These are phyloP conservation scores for Insectozyma bohioensis DNA, from an alignment of 1,139 yeast species.

Conservation along the genomic window DNA sequence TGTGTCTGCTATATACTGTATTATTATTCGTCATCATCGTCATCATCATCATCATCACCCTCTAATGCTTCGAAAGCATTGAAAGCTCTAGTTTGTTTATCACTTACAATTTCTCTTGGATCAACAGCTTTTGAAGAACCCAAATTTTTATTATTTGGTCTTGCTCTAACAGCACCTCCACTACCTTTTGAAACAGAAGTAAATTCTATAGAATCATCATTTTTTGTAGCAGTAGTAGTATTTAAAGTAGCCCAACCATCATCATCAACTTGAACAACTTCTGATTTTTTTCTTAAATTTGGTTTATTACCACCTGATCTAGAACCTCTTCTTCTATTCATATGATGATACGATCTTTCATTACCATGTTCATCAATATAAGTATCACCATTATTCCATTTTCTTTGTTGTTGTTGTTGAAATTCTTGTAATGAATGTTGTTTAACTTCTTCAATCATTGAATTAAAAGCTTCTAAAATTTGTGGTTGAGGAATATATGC, in stretches of 20 bases:
- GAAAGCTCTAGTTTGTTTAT: conserved; percentile 62
- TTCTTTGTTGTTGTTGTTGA: conserved; percentile 21
- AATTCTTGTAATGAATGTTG: conserved; percentile 18
- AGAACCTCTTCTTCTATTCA: conserved; percentile 65
- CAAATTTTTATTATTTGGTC: conserved; percentile 72
- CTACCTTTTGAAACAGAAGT: conserved; percentile 19
- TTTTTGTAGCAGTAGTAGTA: conserved; percentile 34
- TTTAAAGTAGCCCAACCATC: conserved; percentile 80
- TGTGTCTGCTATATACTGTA: too few relatives aligned
- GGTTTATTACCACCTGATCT: conserved; percentile 46
- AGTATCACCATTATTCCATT: conserved; percentile 46
- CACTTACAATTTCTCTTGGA: conserved; percentile 67
- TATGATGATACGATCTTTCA: conserved; percentile 48
- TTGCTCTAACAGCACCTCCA: conserved; percentile 45
- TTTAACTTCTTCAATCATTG: conserved; percentile 60
- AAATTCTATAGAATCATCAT: conserved; percentile 31
- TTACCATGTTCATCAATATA: conserved; percentile 49
- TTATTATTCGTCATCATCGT: conserved; percentile 11
- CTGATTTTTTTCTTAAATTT: conserved; percentile 57
- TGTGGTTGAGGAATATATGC: conserved; percentile 62
- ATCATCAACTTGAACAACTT: conserved; percentile 58
- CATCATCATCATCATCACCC: conserved; percentile 45
- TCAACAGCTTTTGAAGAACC: conserved; percentile 74
- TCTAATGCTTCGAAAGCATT: conserved; percentile 82
- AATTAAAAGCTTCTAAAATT: conserved; percentile 63